phyloP scores from a whole-genome alignment of 2,329 filamentous ascomycete genomes.

The Trichoderma hamatum region DNA sequence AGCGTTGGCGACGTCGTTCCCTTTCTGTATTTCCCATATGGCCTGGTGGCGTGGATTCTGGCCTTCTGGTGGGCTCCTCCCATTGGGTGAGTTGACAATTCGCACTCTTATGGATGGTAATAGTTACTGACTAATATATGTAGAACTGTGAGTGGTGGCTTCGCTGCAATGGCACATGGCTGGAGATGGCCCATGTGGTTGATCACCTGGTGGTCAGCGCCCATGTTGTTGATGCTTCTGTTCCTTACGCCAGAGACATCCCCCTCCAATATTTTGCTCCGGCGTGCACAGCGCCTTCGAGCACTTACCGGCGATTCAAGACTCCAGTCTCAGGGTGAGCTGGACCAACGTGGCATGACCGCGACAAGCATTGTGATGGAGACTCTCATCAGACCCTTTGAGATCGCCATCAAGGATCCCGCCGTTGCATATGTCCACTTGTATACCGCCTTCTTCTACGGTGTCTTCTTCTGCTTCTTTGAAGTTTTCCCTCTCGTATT shows the following conservation, averaged over 20 bases:
- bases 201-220: constrained; percentile 57
- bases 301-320: constrained; percentile 26
- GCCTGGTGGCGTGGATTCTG: constrained; percentile 60
- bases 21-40: constrained; percentile 57
- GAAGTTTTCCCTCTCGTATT: not conserved
- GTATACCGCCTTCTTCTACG: constrained; percentile 51
- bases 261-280: constrained; percentile 56
- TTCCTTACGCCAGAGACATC: constrained; percentile 62
- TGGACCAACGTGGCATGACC: constrained; percentile 31
- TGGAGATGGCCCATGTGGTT: constrained; percentile 63
- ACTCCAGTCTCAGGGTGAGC: constrained; percentile 31
- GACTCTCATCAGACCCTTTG: constrained; percentile 35
- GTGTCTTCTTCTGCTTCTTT: constrained; percentile 5
- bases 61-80: constrained; percentile 37
- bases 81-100: constrained; percentile 5
- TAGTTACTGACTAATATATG: not conserved
- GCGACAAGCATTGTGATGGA: constrained; percentile 29
- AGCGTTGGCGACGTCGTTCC: constrained; percentile 56
- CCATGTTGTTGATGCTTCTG: constrained; percentile 57
- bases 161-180: constrained; percentile 51
- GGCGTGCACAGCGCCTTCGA: constrained; percentile 58
- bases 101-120: not conserved
- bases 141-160: constrained; percentile 35
- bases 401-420: constrained; percentile 40
- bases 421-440: constrained; percentile 40